Evolutionary conservation across 306 rosid genomes (phyloP).

Genomic region (Vigna reflexopilosa): DNA sequence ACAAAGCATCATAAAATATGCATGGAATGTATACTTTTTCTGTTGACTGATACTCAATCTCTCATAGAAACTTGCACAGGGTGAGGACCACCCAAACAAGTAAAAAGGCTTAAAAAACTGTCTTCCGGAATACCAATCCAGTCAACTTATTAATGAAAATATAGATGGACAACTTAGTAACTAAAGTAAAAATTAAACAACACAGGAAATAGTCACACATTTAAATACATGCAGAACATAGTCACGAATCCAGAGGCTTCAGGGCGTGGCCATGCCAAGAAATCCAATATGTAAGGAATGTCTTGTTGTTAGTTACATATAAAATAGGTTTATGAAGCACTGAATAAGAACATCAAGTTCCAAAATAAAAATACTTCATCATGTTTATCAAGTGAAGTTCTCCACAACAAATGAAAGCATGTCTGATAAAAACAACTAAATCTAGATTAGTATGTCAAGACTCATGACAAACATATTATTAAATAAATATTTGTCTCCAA

Average conservation of each 20-base stretch:
- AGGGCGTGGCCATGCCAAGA: neutral
- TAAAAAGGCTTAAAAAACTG: neutral
- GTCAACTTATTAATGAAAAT: neutral
- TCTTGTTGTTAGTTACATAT: neutral
- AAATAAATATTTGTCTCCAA: neutral
- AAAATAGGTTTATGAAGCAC: neutral
- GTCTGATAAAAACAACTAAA: neutral
- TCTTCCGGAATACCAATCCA: neutral
- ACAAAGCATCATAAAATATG: conserved; percentile 6
- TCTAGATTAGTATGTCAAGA: neutral
- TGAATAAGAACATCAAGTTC: neutral
- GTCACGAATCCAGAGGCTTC: neutral
- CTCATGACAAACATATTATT: neutral
- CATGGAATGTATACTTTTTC: neutral
- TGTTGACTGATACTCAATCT: neutral
- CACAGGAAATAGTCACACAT: neutral
- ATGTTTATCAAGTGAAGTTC: neutral
- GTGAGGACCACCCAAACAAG: neutral
- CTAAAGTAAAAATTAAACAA: neutral
- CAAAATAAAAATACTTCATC: neutral
- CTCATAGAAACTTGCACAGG: neutral
- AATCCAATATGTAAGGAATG: neutral
- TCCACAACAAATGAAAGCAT: neutral
- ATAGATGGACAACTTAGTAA: neutral
- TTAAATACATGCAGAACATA: neutral